Conservation (phyloP, 2,329 filamentous ascomycete species). For the Xylariomycetidae sp. region DNA sequence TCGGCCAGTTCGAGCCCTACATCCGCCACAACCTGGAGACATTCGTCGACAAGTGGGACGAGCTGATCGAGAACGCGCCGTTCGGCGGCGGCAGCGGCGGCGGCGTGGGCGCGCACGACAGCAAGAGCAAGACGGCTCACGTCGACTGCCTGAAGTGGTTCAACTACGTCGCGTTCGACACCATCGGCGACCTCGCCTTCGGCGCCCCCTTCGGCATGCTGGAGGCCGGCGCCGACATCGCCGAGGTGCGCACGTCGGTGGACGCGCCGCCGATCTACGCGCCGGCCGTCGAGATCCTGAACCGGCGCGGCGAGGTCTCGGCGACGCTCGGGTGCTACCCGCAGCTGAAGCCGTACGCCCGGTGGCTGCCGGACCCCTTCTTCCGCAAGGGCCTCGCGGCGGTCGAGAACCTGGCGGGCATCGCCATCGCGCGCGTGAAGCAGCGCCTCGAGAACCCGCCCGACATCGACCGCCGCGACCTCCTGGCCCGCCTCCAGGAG, state of each 20-base stretch:
- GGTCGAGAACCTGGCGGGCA: constrained; percentile 77
- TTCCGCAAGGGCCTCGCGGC: constrained; percentile 70
- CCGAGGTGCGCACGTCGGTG: constrained; percentile 63
- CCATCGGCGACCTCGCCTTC: constrained; percentile 59
- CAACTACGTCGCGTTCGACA: constrained; percentile 60
- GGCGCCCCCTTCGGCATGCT: constrained; percentile 83
- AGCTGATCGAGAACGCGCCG: constrained; percentile 43
- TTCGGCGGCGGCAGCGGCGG: no score
- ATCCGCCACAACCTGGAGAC: constrained; percentile 74
- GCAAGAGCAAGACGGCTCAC: constrained; percentile 53
- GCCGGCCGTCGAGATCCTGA: constrained; percentile 81
- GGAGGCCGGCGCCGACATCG: constrained; percentile 67
- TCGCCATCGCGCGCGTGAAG: constrained; percentile 78
- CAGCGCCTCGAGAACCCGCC: constrained; percentile 66
- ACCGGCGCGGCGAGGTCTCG: constrained; percentile 81
- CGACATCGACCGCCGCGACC: constrained; percentile 65
- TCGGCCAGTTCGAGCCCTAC: constrained; percentile 83
- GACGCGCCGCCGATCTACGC: constrained; percentile 62
- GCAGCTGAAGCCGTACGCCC: constrained; percentile 71
- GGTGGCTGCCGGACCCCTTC: constrained; percentile 77
- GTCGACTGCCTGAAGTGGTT: constrained; percentile 79
- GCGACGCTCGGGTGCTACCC: constrained; percentile 74
- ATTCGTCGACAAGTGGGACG: constrained; percentile 70
- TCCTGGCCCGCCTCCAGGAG: constrained; percentile 80
- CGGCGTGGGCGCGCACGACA: no score